Evolutionary conservation across 306 rosid genomes (phyloP).

Genomic region (Trichosanthes cucumerina): DNA sequence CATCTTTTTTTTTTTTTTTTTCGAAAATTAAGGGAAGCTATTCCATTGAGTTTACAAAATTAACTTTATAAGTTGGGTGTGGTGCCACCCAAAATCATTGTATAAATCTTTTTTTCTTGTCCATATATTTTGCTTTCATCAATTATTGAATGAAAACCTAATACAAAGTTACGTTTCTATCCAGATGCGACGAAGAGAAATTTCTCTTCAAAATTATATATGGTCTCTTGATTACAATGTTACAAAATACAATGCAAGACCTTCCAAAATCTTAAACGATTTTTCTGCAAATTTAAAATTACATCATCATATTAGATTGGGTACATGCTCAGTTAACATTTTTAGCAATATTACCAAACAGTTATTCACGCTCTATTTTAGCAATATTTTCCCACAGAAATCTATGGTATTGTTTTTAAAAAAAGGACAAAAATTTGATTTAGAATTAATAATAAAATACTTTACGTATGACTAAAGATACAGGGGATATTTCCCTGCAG

Average conservation of each 20-base stretch:
- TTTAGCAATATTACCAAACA: neutral
- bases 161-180: neutral
- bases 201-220: neutral
- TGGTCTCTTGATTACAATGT: too few species aligned
- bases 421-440: neutral
- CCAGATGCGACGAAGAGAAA: neutral
- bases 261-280: neutral
- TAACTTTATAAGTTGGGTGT: neutral
- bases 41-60: neutral
- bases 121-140: neutral
- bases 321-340: neutral
- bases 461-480: neutral
- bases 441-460: neutral
- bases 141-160: constrained; percentile 4
- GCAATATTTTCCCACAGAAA: neutral
- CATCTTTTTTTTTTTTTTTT: neutral
- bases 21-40: neutral
- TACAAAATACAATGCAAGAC: too few species aligned
- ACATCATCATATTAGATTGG: too few species aligned
- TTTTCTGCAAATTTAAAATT: neutral
- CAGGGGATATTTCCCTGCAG: neutral
- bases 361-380: neutral
- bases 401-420: neutral
- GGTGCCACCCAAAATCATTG: neutral
- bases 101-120: neutral